Conservation (phyloP, 2,329 filamentous ascomycete genomes). For the Coniochaeta ligniaria region DNA sequence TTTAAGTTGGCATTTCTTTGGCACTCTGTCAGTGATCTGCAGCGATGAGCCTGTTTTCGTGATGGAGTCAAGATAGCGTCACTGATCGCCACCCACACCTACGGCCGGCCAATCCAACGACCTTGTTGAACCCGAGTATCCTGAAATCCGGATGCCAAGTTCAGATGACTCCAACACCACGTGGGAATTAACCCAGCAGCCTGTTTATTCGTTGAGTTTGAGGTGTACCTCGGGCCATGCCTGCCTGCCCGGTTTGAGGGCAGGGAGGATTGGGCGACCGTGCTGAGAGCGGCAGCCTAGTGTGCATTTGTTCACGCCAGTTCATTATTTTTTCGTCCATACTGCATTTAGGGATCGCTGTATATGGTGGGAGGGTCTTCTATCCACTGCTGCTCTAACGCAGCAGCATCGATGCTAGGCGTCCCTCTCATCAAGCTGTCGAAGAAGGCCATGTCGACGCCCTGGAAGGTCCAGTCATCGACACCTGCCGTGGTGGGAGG, state of each 20-base stretch:
- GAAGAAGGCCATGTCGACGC: slow-evolving; percentile 2
- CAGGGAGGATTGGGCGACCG: too few relatives aligned
- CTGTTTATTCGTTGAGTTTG: too few relatives aligned
- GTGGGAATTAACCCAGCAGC: too few relatives aligned
- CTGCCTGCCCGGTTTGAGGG: too few relatives aligned
- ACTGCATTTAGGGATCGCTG: too few relatives aligned
- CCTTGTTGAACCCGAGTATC: background rate
- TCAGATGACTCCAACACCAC: background rate
- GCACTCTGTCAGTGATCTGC: background rate
- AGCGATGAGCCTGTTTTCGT: background rate
- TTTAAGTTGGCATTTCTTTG: background rate
- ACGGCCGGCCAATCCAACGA: slow-evolving; percentile 9
- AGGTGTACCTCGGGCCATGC: too few relatives aligned
- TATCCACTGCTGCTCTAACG: background rate
- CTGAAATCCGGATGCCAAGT: background rate
- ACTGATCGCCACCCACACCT: slow-evolving; percentile 16
- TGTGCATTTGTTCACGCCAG: too few relatives aligned
- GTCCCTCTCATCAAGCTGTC: slow-evolving; percentile 1
- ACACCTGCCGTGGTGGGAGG: slow-evolving; percentile 4
- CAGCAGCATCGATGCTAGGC: background rate
- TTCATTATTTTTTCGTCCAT: too few relatives aligned
- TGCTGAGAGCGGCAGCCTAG: too few relatives aligned
- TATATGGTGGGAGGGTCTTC: too few relatives aligned
- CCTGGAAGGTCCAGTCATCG: slow-evolving; percentile 11
- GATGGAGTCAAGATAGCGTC: background rate